Base-by-base conservation (phyloP, 208 protist species). In the Trypanosoma boissoni region DNA sequence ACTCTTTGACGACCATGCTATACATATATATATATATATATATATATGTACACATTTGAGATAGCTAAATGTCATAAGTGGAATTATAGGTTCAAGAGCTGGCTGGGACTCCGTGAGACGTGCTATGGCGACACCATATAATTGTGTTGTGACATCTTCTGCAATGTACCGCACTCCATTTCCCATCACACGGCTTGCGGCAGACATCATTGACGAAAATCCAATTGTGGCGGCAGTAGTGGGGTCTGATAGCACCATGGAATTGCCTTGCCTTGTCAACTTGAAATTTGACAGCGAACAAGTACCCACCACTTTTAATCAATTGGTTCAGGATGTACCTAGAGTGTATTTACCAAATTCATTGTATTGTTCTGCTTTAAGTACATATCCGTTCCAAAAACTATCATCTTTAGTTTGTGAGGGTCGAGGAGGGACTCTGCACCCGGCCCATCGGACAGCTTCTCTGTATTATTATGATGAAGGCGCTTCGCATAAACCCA, bases 121-220 rank as follows among this genome's bases (percentile, higher is more conserved):
- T 21, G 7, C 49, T 10, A 31, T 50, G 34, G 39, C 18, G n/a
- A 50, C 23, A 18, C n/a, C 32, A 1, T 65, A 57, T 45, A 56
- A 2, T 50, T 65, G 48, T 51, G 59, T 65, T 9, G 50, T 65
- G 39, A 65, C 59, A 14, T 65, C 49, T 16, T 65, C 36, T 41
- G 36, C 46, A 42, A 27, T 65, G 16, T 65, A 65, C 14, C 24
- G 50, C 27, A 57, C 59, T 29, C 59, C 59, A 23, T 65, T 57
- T 65, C 49, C 59, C 18, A 26, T 65, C 10, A 3, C 50, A 6
- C 49, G 50, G 14, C 59, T 65, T 27, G 26, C 59, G 5, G 50
- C 16, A 1, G 49, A 45, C 28, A 21, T 50, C 3, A 29, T 10
- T 26, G 2, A 42, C 21, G 59, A 57, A 50, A 32, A 28, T 29